Base-by-base conservation (phyloP, 345 rosid genomes). In the Conringia planisiliqua region DNA sequence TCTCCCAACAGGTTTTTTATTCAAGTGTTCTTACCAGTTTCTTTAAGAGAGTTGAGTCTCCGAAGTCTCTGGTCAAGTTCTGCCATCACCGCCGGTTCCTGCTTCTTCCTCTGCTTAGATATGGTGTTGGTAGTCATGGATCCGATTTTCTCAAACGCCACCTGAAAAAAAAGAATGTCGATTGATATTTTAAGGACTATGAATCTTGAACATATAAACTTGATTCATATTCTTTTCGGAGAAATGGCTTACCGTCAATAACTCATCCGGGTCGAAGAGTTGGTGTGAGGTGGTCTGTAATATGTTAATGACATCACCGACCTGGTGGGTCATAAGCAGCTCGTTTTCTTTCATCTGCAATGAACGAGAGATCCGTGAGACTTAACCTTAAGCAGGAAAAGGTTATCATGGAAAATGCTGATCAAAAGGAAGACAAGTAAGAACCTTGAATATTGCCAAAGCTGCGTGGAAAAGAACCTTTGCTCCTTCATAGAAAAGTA, bases 391-490 rank as follows among this genome's bases (percentile, higher is more conserved):
- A 40, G 17, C 13, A 42, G 36, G 20, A 24, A 7, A 22, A 51
- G 6, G 7, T 24, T 56, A 16, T 30, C 33, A 30, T 6, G 47
- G 9, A 61, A 66, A 36, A 16, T 55, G 75, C 33, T 55, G 24
- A 20, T 64, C 17, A 22, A 26, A 14, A 20, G 30, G 14, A 71
- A 77, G 54, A 70, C 26, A 27, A 36, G 27, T n/a, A 48, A 22
- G 72, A 73, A 92, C 99, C 99, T 90, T 92, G 77, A 96, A 92
- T 57, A 96, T 86, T 36, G 98, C 99, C 85, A 96, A 86, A 82
- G 99, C 99, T 51, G 88, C 95, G 78, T 96, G 96, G 72, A 96
- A 96, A 18, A 96, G 86, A 86, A 92, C 96, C 85, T 92, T 92
- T 43, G 96, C 98, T 42, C 98, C 99, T 83, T 96, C 99, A 4